phyloP scores from a whole-genome alignment of 495 filamentous ascomycete genomes.

The Oleoguttula mirabilis region DNA sequence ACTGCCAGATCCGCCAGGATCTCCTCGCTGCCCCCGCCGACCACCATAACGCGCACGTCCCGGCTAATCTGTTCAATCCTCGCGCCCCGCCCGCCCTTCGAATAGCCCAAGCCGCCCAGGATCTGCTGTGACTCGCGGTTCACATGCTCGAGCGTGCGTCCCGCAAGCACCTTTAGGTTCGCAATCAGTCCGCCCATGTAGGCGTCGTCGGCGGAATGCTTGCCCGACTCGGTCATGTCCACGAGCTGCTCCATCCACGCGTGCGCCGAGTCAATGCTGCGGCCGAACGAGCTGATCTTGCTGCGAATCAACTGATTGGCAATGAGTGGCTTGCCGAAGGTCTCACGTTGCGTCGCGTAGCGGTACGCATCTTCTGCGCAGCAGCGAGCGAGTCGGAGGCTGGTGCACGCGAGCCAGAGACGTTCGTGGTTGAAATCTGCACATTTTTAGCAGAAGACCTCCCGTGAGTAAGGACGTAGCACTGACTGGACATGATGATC shows the following conservation, averaged over 20 bases:
- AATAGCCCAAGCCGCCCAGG: conserved; percentile 89
- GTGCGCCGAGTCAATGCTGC: conserved; percentile 91
- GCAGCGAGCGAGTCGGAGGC: conserved; percentile 94
- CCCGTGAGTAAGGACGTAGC: too few relatives aligned
- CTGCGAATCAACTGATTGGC: conserved; percentile 95
- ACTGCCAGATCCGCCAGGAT: conserved; percentile 99
- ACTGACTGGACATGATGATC: conserved; percentile 92
- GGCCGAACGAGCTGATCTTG: conserved; percentile 95
- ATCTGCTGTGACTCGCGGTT: conserved; percentile 94
- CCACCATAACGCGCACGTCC: conserved; percentile 95
- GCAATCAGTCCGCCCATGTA: conserved; percentile 97
- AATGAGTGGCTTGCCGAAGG: conserved; percentile 90
- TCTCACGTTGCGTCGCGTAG: conserved; percentile 90
- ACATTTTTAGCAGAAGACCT: too few relatives aligned
- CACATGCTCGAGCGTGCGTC: conserved; percentile 91
- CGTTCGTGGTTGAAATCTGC: conserved; percentile 99
- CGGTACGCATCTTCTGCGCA: conserved; percentile 88
- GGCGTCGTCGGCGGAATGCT: too few relatives aligned
- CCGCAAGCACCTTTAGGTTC: conserved; percentile 82
- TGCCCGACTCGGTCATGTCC: conserved; percentile 90
- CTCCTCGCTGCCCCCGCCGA: conserved; percentile 92
- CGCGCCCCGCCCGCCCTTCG: conserved; percentile 81
- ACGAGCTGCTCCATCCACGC: conserved; percentile 97
- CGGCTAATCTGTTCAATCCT: conserved; percentile 93
- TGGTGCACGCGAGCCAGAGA: conserved; percentile 91